phyloP scores from a whole-genome alignment of 2,329 filamentous ascomycete species.

The Ascochyta lentis region DNA sequence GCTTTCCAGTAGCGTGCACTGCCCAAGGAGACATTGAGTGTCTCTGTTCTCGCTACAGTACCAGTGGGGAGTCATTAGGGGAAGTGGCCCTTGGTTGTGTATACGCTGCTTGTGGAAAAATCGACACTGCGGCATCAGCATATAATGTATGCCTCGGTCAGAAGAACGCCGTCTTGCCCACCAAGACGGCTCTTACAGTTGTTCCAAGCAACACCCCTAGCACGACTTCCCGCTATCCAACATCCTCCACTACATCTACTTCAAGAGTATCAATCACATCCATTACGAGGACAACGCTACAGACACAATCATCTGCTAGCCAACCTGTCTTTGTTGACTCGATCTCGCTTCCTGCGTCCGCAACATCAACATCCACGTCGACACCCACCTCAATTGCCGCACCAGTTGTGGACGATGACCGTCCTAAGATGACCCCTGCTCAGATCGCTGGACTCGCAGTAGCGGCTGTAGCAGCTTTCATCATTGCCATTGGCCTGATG shows the following conservation, averaged over 20 bases:
- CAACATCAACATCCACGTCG: slow-evolving; percentile 28
- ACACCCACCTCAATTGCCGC: slow-evolving; percentile 20
- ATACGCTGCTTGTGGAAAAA: slow-evolving; percentile 41
- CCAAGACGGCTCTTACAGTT: slow-evolving; percentile 44
- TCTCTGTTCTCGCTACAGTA: slow-evolving; percentile 50
- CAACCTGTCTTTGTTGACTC: slow-evolving; percentile 38
- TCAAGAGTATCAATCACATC: slow-evolving; percentile 18
- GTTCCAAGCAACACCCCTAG: slow-evolving; percentile 31
- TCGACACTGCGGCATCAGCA: slow-evolving; percentile 35
- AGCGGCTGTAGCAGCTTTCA: slow-evolving; percentile 46
- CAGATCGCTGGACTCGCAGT: slow-evolving; percentile 50
- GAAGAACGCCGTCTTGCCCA: slow-evolving; percentile 45
- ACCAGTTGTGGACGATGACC: slow-evolving; percentile 21
- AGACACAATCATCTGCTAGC: slow-evolving; percentile 21
- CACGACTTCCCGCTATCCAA: slow-evolving; percentile 22
- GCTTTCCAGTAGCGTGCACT: slow-evolving; percentile 46
- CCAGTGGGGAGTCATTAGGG: slow-evolving; percentile 44
- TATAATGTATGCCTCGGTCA: slow-evolving; percentile 48
- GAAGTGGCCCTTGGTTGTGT: slow-evolving; percentile 49
- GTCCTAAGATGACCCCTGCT: slow-evolving; percentile 44
- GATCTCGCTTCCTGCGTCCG: slow-evolving; percentile 29
- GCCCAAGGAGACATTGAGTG: slow-evolving; percentile 40
- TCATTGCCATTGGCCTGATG: slow-evolving; percentile 49
- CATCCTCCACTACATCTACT: slow-evolving; percentile 12
- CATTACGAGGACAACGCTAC: slow-evolving; percentile 19